These are phyloP conservation scores for Nidula microcarpa DNA, from an alignment of 768 basidiomycete species.

Conservation along the genomic window DNA sequence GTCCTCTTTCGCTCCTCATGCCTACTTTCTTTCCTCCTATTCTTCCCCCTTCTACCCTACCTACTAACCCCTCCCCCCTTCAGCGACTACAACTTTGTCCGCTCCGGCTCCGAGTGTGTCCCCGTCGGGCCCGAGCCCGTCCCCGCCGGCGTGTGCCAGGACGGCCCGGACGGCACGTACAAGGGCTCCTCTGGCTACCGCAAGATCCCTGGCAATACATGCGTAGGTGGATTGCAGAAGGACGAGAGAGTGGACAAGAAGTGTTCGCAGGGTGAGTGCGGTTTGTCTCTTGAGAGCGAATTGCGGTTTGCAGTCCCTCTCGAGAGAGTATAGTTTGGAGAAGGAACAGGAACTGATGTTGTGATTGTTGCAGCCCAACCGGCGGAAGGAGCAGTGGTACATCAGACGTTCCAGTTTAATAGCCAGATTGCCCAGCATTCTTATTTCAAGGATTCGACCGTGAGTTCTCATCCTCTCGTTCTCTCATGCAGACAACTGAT, in stretches of 20 bases:
- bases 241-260: constrained; percentile 69
- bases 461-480: constrained; percentile 20
- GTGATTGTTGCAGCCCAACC: constrained; percentile 58
- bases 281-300: neutral
- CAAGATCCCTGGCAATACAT: constrained; percentile 90
- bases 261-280: constrained; percentile 72
- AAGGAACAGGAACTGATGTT: neutral
- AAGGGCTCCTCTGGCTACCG: constrained; percentile 90
- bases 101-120: constrained; percentile 70
- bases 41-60: too few relatives aligned
- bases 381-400: constrained; percentile 69
- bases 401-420: constrained; percentile 73
- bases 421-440: constrained; percentile 66
- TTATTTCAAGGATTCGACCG: constrained; percentile 82
- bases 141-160: constrained; percentile 67
- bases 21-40: too few relatives aligned
- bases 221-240: constrained; percentile 66
- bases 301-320: too few relatives aligned
- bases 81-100: constrained; percentile 89
- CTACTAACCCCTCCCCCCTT: neutral
- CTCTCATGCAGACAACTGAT: neutral
- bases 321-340: neutral
- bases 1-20: too few relatives aligned
- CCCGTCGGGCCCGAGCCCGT: constrained; percentile 87
- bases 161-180: constrained; percentile 57